Percentiles rank a stretch among this genome's conserved stretches.
phyloP scores from a whole-genome alignment of 129 eudicot genomes.

The Escallonia herrerae region DNA sequence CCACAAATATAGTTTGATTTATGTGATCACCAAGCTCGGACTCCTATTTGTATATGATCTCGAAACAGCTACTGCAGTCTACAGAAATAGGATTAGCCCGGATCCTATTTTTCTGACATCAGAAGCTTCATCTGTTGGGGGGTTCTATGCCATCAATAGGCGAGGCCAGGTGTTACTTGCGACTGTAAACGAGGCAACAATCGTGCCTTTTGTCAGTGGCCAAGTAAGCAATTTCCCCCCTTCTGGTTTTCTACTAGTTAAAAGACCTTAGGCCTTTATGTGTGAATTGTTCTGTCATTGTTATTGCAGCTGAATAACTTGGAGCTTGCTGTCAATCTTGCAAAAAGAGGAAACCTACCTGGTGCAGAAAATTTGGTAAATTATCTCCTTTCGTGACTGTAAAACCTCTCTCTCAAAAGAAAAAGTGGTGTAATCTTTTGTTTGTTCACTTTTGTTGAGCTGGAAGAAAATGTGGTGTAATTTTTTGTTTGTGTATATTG shows the following conservation, averaged over 20 bases:
- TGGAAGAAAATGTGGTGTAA: no score
- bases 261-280: background rate
- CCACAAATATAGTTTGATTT: slow-evolving; percentile 80
- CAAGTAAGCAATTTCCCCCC: slow-evolving; percentile 43
- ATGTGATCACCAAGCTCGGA: slow-evolving; percentile 98
- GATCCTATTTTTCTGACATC: slow-evolving; percentile 94
- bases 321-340: slow-evolving; percentile 99
- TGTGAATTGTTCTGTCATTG: background rate
- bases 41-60: slow-evolving; percentile 93
- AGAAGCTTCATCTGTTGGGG: slow-evolving; percentile 95
- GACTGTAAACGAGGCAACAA: slow-evolving; percentile 92
- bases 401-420: background rate
- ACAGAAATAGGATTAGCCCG: slow-evolving; percentile 95
- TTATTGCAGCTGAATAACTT: slow-evolving; percentile 79
- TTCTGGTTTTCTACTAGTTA: no score
- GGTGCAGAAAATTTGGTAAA: slow-evolving; percentile 99
- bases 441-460: background rate
- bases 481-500: no score
- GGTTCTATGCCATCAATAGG: slow-evolving; percentile 94
- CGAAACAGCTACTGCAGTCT: slow-evolving; percentile 96
- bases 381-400: background rate
- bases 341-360: slow-evolving; percentile 98
- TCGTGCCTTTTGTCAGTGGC: slow-evolving; percentile 94
- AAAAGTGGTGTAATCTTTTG: background rate
- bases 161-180: slow-evolving; percentile 98